Evolutionary conservation across 345 rosid genomes (phyloP).

Genomic region (Crucihimalaya himalaica): DNA sequence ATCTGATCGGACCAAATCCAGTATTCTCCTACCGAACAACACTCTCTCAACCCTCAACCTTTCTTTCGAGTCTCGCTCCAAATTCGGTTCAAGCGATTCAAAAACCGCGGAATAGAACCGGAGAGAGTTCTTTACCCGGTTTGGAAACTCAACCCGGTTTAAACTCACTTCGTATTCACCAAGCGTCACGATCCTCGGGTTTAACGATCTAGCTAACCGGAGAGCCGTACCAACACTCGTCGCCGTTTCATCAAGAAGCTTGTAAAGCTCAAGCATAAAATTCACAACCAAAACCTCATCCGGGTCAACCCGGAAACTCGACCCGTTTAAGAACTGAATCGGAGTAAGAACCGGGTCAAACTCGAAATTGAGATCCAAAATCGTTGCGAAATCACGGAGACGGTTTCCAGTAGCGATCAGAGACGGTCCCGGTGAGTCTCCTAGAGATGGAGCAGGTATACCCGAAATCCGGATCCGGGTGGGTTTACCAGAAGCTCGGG

Average conservation of each 20-base stretch:
- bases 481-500: slow-evolving; percentile 77
- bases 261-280: slow-evolving; percentile 83
- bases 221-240: slow-evolving; percentile 58
- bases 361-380: slow-evolving; percentile 71
- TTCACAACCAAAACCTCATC: slow-evolving; percentile 76
- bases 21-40: slow-evolving; percentile 66
- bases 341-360: slow-evolving; percentile 73
- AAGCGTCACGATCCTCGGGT: slow-evolving; percentile 68
- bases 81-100: slow-evolving; percentile 77
- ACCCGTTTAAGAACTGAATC: slow-evolving; percentile 47
- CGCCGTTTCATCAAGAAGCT: slow-evolving; percentile 63
- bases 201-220: slow-evolving; percentile 58
- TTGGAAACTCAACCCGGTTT: slow-evolving; percentile 55
- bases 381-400: slow-evolving; percentile 73
- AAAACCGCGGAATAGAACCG: slow-evolving; percentile 70
- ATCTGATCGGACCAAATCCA: slow-evolving; percentile 51
- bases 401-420: slow-evolving; percentile 76
- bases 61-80: slow-evolving; percentile 58
- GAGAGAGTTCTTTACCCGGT: slow-evolving; percentile 69
- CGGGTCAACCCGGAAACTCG: slow-evolving; percentile 64
- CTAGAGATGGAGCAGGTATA: slow-evolving; percentile 80
- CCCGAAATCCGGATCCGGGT: slow-evolving; percentile 75
- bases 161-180: slow-evolving; percentile 80
- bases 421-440: slow-evolving; percentile 59
- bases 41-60: slow-evolving; percentile 67